Percentiles rank a stretch among this genome's conserved stretches.
These are phyloP conservation scores for Aspergillus sparsus DNA, from an alignment of 495 filamentous ascomycete genomes.

Conservation along the genomic window DNA sequence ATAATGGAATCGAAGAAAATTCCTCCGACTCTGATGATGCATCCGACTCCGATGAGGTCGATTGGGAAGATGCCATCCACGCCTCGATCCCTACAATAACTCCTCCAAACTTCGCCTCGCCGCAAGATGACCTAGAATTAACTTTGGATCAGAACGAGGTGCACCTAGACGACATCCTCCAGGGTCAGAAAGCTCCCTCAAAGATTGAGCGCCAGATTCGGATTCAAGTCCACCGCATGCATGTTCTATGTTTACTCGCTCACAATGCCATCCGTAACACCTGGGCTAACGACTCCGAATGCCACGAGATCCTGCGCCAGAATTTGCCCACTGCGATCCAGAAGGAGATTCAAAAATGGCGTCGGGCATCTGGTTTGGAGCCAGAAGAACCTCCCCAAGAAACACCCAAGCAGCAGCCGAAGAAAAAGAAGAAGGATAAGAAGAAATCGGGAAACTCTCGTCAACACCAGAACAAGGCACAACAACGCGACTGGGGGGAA, in stretches of 20 bases:
- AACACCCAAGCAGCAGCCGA: constrained; percentile 40
- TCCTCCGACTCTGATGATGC: constrained; percentile 39
- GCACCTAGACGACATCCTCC: constrained; percentile 57
- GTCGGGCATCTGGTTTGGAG: constrained; percentile 62
- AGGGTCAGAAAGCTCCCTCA: constrained; percentile 80
- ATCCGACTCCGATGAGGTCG: constrained; percentile 65
- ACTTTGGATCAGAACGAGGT: constrained; percentile 64
- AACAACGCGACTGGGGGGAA: constrained; percentile 68
- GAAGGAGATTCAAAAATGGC: constrained; percentile 77
- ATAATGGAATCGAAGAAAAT: constrained; percentile 23
- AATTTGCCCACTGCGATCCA: constrained; percentile 65
- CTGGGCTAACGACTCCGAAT: constrained; percentile 78
- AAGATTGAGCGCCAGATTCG: constrained; percentile 81
- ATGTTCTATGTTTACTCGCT: constrained; percentile 85
- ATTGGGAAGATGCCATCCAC: constrained; percentile 85
- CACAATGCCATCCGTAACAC: constrained; percentile 85
- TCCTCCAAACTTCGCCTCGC: constrained; percentile 31
- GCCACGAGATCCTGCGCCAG: constrained; percentile 74
- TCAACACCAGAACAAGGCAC: constrained; percentile 37
- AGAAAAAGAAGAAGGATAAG: constrained; percentile 43
- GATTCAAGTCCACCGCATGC: constrained; percentile 76
- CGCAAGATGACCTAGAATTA: constrained; percentile 67
- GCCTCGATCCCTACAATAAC: constrained; percentile 33
- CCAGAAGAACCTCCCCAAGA: constrained; percentile 36
- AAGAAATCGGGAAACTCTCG: constrained; percentile 46